Evolutionary conservation across 2,329 filamentous ascomycete species (phyloP).

Genomic region (Elsinoe ampelina): DNA sequence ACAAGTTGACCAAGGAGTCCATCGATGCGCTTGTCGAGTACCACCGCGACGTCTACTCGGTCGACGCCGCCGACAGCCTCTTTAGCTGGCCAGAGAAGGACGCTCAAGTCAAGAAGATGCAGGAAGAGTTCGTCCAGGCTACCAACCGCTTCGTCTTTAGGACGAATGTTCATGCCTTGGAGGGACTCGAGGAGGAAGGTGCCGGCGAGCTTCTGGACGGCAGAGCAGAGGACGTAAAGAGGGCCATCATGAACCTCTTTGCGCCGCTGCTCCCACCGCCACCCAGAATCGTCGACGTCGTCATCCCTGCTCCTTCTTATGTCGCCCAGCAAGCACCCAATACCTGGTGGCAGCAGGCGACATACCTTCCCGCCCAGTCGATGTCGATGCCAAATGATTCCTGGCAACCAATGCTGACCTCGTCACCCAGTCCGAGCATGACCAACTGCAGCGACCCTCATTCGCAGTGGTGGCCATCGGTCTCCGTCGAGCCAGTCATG

Average conservation of each 20-base stretch:
- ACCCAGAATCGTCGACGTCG: slow-evolving; percentile 78
- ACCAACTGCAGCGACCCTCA: slow-evolving; percentile 64
- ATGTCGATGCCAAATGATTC: slow-evolving; percentile 58
- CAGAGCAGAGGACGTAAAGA: slow-evolving; percentile 89
- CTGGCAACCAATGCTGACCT: slow-evolving; percentile 76
- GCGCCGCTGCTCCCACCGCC: slow-evolving; percentile 77
- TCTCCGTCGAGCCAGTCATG: slow-evolving; percentile 47
- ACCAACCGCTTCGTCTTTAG: slow-evolving; percentile 96
- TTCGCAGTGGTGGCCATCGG: slow-evolving; percentile 48
- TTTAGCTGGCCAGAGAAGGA: slow-evolving; percentile 98
- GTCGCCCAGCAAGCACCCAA: slow-evolving; percentile 39
- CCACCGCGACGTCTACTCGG: slow-evolving; percentile 90
- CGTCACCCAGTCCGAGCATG: slow-evolving; percentile 64
- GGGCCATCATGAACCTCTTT: slow-evolving; percentile 72
- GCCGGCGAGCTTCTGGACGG: slow-evolving; percentile 86
- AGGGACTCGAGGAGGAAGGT: slow-evolving; percentile 94
- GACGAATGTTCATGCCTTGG: slow-evolving; percentile 76
- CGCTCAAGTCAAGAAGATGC: slow-evolving; percentile 89
- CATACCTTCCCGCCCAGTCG: slow-evolving; percentile 47
- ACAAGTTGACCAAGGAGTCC: slow-evolving; percentile 90
- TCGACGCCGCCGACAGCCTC: slow-evolving; percentile 78
- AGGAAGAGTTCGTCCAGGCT: slow-evolving; percentile 92
- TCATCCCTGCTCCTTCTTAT: slow-evolving; percentile 66
- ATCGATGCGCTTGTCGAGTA: slow-evolving; percentile 91
- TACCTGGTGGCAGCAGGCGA: slow-evolving; percentile 71